A percentile compares a stretch with the other conserved stretches of the same genome.
Conservation (phyloP, 192 early-diverging fungal species). For the Thamnidium elegans region DNA sequence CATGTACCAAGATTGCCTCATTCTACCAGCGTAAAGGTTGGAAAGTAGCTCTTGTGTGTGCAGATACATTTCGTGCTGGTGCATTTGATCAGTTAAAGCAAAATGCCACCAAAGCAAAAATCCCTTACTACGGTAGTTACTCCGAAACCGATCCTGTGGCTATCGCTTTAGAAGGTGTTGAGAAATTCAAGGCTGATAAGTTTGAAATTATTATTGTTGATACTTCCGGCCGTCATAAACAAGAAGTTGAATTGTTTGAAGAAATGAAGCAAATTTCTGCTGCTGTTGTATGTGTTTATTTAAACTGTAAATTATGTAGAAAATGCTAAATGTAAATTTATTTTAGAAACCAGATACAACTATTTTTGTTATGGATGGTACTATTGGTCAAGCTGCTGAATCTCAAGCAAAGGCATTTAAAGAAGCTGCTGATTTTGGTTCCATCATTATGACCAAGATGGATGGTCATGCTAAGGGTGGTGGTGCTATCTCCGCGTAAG, state of each 20-base stretch:
- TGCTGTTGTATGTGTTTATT: conserved; percentile 56
- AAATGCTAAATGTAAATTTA: background rate
- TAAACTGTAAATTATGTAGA: background rate
- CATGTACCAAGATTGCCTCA: conserved; percentile 92
- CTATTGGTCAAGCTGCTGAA: conserved; percentile 97
- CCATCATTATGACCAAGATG: conserved; percentile 98
- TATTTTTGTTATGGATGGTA: conserved; percentile 98
- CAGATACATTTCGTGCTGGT: conserved; percentile 97
- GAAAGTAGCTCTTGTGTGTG: conserved; percentile 89
- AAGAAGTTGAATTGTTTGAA: conserved; percentile 90
- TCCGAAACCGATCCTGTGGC: conserved; percentile 90
- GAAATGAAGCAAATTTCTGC: conserved; percentile 95
- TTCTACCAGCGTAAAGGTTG: conserved; percentile 93
- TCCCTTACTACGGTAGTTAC: conserved; percentile 92
- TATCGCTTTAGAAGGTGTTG: conserved; percentile 88
- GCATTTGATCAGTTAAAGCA: conserved; percentile 99
- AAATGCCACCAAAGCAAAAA: conserved; percentile 96
- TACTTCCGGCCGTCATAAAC: conserved; percentile 94
- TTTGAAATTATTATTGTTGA: conserved; percentile 99
- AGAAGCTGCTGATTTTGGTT: conserved; percentile 89
- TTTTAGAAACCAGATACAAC: conserved; percentile 77
- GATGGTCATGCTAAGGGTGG: conserved; percentile 98
- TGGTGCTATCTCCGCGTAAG: conserved; percentile 92
- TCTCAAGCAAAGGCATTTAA: conserved; percentile 89
- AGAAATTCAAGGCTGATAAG: conserved; percentile 87